Conservation (phyloP, 495 filamentous ascomycete species). For the Pseudoneurospora amorphoporcata region DNA sequence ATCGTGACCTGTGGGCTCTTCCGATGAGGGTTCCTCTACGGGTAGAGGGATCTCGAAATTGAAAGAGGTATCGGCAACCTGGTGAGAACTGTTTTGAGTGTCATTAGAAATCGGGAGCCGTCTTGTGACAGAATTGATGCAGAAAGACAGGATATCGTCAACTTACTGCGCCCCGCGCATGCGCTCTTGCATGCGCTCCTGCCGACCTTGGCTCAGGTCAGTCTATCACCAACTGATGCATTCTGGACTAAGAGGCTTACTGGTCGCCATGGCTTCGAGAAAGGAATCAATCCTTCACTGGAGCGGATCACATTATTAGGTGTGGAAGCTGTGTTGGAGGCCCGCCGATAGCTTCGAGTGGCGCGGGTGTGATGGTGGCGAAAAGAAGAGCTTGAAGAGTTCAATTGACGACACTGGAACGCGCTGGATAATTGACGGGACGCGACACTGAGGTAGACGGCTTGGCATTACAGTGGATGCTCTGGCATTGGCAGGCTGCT, state of each 20-base stretch:
- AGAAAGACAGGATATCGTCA: neutral
- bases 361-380: neutral
- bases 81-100: conserved; percentile 27
- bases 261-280: conserved; percentile 13
- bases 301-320: neutral
- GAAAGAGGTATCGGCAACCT: conserved; percentile 37
- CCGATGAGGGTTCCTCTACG: conserved; percentile 8
- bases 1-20: neutral
- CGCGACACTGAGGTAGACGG: neutral
- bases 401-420: neutral
- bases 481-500: neutral
- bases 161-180: conserved; percentile 40
- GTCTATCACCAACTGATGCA: neutral
- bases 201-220: conserved; percentile 21
- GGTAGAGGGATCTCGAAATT: conserved; percentile 30
- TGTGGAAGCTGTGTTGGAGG: neutral
- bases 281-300: neutral
- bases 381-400: neutral
- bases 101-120: neutral
- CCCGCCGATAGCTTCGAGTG: neutral
- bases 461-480: neutral
- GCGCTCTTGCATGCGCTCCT: conserved; percentile 41
- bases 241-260: conserved; percentile 7
- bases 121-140: neutral
- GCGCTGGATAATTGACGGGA: neutral